phyloP scores from a whole-genome alignment of 2,329 filamentous ascomycete species.

The Thielaviopsis populi region DNA sequence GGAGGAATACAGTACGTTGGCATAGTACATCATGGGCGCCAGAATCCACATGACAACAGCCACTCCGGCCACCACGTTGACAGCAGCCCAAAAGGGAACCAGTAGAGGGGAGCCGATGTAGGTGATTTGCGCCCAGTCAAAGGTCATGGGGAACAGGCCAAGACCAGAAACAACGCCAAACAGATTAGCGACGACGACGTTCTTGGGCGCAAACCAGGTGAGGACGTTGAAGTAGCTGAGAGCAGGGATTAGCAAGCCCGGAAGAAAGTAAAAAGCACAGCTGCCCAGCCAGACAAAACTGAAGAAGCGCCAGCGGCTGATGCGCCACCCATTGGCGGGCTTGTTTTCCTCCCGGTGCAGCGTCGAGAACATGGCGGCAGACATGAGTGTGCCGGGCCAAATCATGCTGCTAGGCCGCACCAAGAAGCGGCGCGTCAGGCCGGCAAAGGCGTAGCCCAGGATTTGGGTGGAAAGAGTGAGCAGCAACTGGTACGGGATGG shows the following conservation, averaged over 20 bases:
- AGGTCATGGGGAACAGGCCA: slow-evolving; percentile 70
- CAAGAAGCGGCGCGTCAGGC: slow-evolving; percentile 63
- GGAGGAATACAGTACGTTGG: slow-evolving; percentile 62
- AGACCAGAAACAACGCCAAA: slow-evolving; percentile 77
- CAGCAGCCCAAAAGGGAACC: slow-evolving; percentile 73
- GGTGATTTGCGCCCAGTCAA: slow-evolving; percentile 84
- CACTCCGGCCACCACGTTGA: slow-evolving; percentile 69
- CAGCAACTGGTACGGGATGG: slow-evolving; percentile 63
- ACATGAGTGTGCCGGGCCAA: slow-evolving; percentile 79
- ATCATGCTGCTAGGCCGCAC: slow-evolving; percentile 82
- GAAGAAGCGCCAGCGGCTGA: slow-evolving; percentile 76
- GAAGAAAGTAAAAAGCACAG: slow-evolving; percentile 73
- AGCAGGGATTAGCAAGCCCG: slow-evolving; percentile 66
- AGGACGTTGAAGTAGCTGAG: slow-evolving; percentile 80
- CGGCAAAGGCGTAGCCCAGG: slow-evolving; percentile 73
- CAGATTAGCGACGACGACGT: slow-evolving; percentile 71
- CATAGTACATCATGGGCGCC: slow-evolving; percentile 67
- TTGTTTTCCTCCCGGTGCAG: slow-evolving; percentile 75
- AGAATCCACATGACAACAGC: slow-evolving; percentile 75
- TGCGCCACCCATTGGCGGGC: slow-evolving; percentile 65
- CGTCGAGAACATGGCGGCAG: slow-evolving; percentile 76
- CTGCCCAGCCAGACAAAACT: slow-evolving; percentile 54
- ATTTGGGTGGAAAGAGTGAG: slow-evolving; percentile 78
- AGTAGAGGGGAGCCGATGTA: slow-evolving; percentile 74
- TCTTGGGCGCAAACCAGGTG: slow-evolving; percentile 78